Evolutionary conservation across 306 rosid genomes (phyloP), one percentile per base, ranked within the genome.

Genomic region (Castanospermum australe): DNA sequence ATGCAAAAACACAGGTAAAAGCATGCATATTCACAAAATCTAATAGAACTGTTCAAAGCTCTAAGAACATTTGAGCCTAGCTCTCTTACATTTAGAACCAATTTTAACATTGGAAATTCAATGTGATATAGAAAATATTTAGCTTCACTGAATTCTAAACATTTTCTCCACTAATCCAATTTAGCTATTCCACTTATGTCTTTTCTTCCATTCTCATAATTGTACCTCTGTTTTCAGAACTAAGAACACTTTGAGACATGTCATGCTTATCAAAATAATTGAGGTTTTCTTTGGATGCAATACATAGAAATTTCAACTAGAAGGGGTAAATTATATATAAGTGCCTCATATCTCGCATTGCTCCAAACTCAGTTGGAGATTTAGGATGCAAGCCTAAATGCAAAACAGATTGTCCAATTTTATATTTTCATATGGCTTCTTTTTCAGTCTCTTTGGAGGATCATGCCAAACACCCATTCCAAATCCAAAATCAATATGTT

Each of bases 401-500:
- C 63, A 15, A 6, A 28, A 59, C 22, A 67, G 39, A 67, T 67
- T 44, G 14, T 13, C 9, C 51, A 18, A 20, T 30, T 28, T 22
- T 22, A 2, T 59, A 12, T 60, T n/a, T 28, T 24, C 0, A 44
- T 7, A 11, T 48, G 41, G 33, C 38, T 25, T 75, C 12, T 25
- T 82, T 75, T 57, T 59, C 30, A 42, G 48, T 24, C n/a, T 36
- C 45, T 67, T 75, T 21, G 10, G 14, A 62, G 24, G 42, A 69
- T 25, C 35, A 35, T 50, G 7, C 5, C 52, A 56, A 45, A 32
- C 15, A 33, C 33, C 75, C 18, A 51, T 59, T 51, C 42, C 35
- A 79, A 72, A 38, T 28, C 59, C 73, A 81, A 47, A 38, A 75
- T 18, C 50, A 75, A 67, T 67, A 56, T 6, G 22, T 7, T 24